Conservation (phyloP, 768 basidiomycete genomes). For the Artomyces pyxidatus region DNA sequence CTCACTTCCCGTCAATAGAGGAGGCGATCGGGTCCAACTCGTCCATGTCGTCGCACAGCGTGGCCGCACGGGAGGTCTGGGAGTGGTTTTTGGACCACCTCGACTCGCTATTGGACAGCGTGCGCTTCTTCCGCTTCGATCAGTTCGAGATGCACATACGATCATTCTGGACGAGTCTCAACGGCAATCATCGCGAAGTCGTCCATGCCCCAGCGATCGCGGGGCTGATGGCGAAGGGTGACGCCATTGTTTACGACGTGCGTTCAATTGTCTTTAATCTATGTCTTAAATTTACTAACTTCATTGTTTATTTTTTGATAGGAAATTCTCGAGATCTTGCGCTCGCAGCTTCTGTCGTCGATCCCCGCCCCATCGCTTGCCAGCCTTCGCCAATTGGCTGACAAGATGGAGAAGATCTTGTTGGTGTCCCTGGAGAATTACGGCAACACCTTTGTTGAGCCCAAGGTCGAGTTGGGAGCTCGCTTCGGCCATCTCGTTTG, state of each 20-base stretch:
- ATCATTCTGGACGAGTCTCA: conserved; percentile 75
- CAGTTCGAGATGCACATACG: conserved; percentile 85
- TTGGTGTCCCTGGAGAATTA: conserved; percentile 75
- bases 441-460: conserved; percentile 84
- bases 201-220: conserved; percentile 86
- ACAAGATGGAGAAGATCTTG: conserved; percentile 89
- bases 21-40: conserved; percentile 73
- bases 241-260: conserved; percentile 88
- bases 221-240: conserved; percentile 81
- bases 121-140: conserved; percentile 74
- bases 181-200: conserved; percentile 73
- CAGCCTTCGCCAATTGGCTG: conserved; percentile 71
- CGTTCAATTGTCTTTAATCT: conserved; percentile 26
- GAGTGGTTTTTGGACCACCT: conserved; percentile 88
- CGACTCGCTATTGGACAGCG: conserved; percentile 71
- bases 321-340: conserved; percentile 84
- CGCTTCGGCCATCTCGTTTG: conserved; percentile 87
- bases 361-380: conserved; percentile 60
- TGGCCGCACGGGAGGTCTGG: conserved; percentile 85
- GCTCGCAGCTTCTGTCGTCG: conserved; percentile 76
- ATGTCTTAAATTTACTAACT: conserved; percentile 10
- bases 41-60: conserved; percentile 58
- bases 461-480: conserved; percentile 85
- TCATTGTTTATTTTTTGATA: conserved; percentile 25
- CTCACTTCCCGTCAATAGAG: conserved; percentile 79